phyloP scores from a whole-genome alignment of 495 filamentous ascomycete genomes.

The Aspergillus coremiiformis region DNA sequence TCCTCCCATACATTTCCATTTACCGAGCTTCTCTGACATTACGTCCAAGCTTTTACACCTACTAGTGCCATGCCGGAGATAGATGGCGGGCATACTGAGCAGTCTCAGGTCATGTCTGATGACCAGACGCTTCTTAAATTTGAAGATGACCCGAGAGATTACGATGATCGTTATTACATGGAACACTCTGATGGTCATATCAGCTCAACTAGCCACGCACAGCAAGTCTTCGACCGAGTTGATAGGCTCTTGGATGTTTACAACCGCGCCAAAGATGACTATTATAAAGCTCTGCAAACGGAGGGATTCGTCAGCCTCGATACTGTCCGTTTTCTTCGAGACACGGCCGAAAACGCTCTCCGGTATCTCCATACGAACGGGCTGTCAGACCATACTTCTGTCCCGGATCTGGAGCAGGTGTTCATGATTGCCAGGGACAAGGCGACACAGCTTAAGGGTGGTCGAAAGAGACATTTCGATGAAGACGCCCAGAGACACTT shows the following conservation, averaged over 20 bases:
- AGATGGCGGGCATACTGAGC: not conserved
- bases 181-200: not conserved
- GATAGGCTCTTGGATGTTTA: slow-evolving; percentile 30
- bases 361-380: slow-evolving; percentile 26
- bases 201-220: not conserved
- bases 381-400: slow-evolving; percentile 12
- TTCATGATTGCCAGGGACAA: slow-evolving; percentile 25
- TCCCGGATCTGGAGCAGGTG: slow-evolving; percentile 27
- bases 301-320: slow-evolving; percentile 18
- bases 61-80: not conserved
- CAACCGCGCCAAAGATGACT: slow-evolving; percentile 33
- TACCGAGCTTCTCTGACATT: not conserved
- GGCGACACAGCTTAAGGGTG: slow-evolving; percentile 33
- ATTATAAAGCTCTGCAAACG: slow-evolving; percentile 17
- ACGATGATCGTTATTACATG: not conserved
- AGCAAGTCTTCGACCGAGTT: slow-evolving; percentile 12
- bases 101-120: not conserved
- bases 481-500: not conserved
- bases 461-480: slow-evolving; percentile 36
- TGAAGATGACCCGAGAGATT: not conserved
- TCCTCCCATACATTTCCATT: not conserved
- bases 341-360: slow-evolving; percentile 41
- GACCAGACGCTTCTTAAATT: not conserved
- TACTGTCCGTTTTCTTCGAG: slow-evolving; percentile 41
- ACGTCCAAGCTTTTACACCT: not conserved